A percentile compares a stretch with the other conserved stretches of the same genome.
Evolutionary conservation across 495 filamentous ascomycete species (phyloP).

Genomic region (Evernia prunastri): DNA sequence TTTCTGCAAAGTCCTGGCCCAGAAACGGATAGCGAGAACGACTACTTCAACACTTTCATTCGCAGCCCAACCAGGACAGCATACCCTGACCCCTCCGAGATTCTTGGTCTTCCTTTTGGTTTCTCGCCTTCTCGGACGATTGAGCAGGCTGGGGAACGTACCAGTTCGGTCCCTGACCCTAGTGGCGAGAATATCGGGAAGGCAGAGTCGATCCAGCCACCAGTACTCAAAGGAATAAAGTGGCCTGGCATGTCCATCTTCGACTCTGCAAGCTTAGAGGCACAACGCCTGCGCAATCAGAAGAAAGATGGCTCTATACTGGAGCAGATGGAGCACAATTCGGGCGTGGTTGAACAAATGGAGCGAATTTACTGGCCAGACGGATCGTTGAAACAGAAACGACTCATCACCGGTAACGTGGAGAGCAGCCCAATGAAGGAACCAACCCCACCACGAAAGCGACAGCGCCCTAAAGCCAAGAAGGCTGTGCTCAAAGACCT

Average conservation of each 20-base stretch:
- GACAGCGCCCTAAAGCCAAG: conserved; percentile 24
- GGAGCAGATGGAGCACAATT: conserved; percentile 62
- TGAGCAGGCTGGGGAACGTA: neutral
- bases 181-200: conserved; percentile 37
- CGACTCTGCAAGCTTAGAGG: conserved; percentile 71
- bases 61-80: conserved; percentile 13
- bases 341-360: conserved; percentile 57
- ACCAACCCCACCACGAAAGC: conserved; percentile 39
- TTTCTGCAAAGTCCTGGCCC: neutral
- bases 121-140: neutral
- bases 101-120: neutral
- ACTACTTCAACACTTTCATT: conserved; percentile 14
- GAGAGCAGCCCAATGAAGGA: conserved; percentile 46
- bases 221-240: conserved; percentile 63
- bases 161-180: conserved; percentile 17
- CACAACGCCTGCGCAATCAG: conserved; percentile 78
- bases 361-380: conserved; percentile 60
- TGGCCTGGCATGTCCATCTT: conserved; percentile 87
- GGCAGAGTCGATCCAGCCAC: conserved; percentile 27
- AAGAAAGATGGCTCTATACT: conserved; percentile 70
- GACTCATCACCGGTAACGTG: conserved; percentile 50
- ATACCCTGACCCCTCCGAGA: conserved; percentile 22
- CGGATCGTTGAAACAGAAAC: conserved; percentile 49
- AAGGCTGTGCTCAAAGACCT: conserved; percentile 12
- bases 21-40: conserved; percentile 9